phyloP scores from a whole-genome alignment of 352 stramenopile genomes.

The Halophytophthora polymorphica region DNA sequence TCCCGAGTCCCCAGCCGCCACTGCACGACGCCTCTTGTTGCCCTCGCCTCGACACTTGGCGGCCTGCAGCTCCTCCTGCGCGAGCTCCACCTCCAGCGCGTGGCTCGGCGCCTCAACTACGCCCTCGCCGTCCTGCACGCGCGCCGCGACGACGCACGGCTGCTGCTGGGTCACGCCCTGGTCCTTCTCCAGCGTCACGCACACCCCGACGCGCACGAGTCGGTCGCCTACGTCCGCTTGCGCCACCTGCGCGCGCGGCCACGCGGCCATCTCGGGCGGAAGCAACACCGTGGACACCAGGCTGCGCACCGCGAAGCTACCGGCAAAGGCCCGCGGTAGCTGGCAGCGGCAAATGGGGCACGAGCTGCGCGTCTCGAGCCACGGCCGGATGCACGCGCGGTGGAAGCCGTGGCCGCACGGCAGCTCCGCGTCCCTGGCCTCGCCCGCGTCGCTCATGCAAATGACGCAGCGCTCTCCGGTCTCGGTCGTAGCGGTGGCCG shows the following conservation, averaged over 20 bases:
- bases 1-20: too few species aligned
- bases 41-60: too few species aligned
- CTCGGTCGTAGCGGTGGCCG: too few species aligned
- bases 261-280: slow-evolving; percentile 13
- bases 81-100: too few species aligned
- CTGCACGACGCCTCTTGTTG: too few species aligned
- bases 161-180: slow-evolving; percentile 7
- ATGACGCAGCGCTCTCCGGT: slow-evolving; percentile 88
- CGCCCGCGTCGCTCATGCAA: slow-evolving; percentile 78
- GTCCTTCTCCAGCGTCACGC: slow-evolving; percentile 42
- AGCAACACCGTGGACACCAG: slow-evolving; percentile 47
- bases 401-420: slow-evolving; percentile 92
- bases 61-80: too few species aligned
- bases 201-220: slow-evolving; percentile 41
- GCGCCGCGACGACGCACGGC: slow-evolving; percentile 40
- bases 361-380: slow-evolving; percentile 83
- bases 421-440: slow-evolving; percentile 36
- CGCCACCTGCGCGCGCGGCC: slow-evolving; percentile 23
- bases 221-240: slow-evolving; percentile 25
- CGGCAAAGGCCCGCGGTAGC: slow-evolving; percentile 58
- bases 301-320: slow-evolving; percentile 45
- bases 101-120: too few species aligned
- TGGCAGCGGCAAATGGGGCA: slow-evolving; percentile 92
- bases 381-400: slow-evolving; percentile 83
- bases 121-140: slow-evolving; percentile 25